Conservation (phyloP, 495 filamentous ascomycete species). For the Tuber melanosporum region DNA sequence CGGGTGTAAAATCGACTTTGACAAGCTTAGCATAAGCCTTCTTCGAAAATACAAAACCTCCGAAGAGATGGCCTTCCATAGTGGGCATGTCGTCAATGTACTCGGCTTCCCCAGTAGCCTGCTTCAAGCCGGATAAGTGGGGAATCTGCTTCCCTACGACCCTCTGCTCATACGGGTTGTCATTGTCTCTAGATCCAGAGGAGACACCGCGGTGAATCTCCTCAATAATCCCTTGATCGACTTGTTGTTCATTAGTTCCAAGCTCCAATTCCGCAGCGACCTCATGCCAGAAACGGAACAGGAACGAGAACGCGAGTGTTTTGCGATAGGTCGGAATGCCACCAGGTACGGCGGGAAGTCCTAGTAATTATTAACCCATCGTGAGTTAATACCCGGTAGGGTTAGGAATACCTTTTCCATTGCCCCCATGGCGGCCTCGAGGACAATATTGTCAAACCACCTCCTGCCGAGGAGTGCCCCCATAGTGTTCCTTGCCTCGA, state of each 20-base stretch:
- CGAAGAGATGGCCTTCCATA: slow-evolving; percentile 43
- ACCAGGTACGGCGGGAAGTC: slow-evolving; percentile 84
- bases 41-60: slow-evolving; percentile 43
- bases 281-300: slow-evolving; percentile 81
- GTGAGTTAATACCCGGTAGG: background rate
- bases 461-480: slow-evolving; percentile 66
- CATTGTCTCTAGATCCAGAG: slow-evolving; percentile 51
- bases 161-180: slow-evolving; percentile 45
- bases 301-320: slow-evolving; percentile 79
- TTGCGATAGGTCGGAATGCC: slow-evolving; percentile 96
- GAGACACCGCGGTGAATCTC: slow-evolving; percentile 60
- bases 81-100: slow-evolving; percentile 46
- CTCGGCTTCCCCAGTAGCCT: slow-evolving; percentile 46
- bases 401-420: slow-evolving; percentile 52
- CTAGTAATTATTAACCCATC: background rate
- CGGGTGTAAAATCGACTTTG: slow-evolving; percentile 44
- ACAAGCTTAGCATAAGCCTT: slow-evolving; percentile 46
- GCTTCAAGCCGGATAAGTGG: slow-evolving; percentile 45
- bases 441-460: slow-evolving; percentile 68
- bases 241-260: slow-evolving; percentile 5
- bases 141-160: slow-evolving; percentile 47
- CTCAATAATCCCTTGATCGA: slow-evolving; percentile 51
- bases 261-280: slow-evolving; percentile 44
- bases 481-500: slow-evolving; percentile 70
- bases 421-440: slow-evolving; percentile 81